Evolutionary conservation across 2,329 filamentous ascomycete genomes (phyloP).

Genomic region (Plenodomus tracheiphilus): DNA sequence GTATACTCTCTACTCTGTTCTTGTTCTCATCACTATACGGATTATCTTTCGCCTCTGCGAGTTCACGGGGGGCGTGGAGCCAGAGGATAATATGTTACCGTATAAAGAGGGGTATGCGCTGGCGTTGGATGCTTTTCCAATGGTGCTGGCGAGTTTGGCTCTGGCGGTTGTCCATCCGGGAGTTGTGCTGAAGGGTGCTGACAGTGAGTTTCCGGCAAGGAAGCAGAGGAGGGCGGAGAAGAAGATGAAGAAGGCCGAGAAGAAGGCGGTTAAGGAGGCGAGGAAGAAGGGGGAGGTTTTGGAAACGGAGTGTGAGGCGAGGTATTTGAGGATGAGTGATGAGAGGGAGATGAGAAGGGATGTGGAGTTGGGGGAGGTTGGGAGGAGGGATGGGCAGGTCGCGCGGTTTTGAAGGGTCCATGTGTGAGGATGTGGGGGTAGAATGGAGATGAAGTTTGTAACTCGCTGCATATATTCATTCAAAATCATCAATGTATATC

Average conservation of each 20-base stretch:
- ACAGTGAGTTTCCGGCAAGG: slow-evolving; percentile 29
- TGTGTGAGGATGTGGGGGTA: too few species aligned
- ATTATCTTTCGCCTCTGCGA: slow-evolving; percentile 65
- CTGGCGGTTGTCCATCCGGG: slow-evolving; percentile 31
- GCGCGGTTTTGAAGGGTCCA: neutral
- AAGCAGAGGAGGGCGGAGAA: slow-evolving; percentile 33
- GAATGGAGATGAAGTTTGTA: too few species aligned
- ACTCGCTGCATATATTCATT: too few species aligned
- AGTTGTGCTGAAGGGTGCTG: slow-evolving; percentile 22
- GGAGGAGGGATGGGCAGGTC: neutral
- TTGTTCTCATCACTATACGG: slow-evolving; percentile 53
- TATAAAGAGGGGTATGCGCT: slow-evolving; percentile 59
- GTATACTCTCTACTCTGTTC: slow-evolving; percentile 46
- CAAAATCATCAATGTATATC: too few species aligned
- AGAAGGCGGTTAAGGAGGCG: slow-evolving; percentile 20
- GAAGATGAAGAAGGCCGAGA: slow-evolving; percentile 8
- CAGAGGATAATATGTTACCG: slow-evolving; percentile 49
- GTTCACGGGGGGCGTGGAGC: slow-evolving; percentile 53
- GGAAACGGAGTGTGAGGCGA: slow-evolving; percentile 10
- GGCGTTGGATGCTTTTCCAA: slow-evolving; percentile 58
- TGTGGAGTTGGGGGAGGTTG: neutral
- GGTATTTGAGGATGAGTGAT: neutral
- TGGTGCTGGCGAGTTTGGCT: slow-evolving; percentile 49
- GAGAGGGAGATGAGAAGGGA: neutral
- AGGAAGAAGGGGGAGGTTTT: slow-evolving; percentile 6